These are phyloP conservation scores for Cokeromyces recurvatus DNA, from an alignment of 371 early-diverging fungal genomes.

Conservation along the genomic window DNA sequence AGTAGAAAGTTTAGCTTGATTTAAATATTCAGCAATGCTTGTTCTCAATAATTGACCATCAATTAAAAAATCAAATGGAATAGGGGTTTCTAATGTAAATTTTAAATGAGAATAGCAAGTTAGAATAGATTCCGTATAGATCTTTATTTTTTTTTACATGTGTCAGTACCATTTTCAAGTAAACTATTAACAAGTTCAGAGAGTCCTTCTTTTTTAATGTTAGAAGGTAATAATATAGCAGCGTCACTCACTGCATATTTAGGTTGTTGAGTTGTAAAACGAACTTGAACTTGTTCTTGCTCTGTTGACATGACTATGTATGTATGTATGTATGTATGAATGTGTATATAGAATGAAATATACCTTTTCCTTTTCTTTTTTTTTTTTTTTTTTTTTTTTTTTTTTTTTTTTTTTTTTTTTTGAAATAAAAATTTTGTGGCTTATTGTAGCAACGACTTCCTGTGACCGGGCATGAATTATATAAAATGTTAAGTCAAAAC, in stretches of 20 bases:
- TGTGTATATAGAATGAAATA: no score
- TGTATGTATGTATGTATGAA: no score
- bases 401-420: no score
- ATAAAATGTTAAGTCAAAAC: no score
- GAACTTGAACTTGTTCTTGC: slow-evolving; percentile 80
- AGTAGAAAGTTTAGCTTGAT: slow-evolving; percentile 66
- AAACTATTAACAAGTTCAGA: slow-evolving; percentile 91
- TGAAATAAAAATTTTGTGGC: no score
- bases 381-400: no score
- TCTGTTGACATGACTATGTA: slow-evolving; percentile 29
- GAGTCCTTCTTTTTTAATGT: slow-evolving; percentile 80
- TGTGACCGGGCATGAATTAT: no score
- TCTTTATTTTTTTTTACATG: no score
- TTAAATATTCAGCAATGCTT: slow-evolving; percentile 72
- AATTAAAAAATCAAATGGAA: slow-evolving; percentile 91
- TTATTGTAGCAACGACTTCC: no score
- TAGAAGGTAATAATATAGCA: slow-evolving; percentile 81
- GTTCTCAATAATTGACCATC: slow-evolving; percentile 83
- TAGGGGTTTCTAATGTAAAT: slow-evolving; percentile 73
- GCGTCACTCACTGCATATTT: slow-evolving; percentile 77
- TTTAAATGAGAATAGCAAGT: no score
- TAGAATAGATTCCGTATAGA: no score
- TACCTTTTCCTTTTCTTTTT: no score
- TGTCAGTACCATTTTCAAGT: slow-evolving; percentile 49
- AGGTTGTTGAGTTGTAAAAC: slow-evolving; percentile 70